phyloP scores from a whole-genome alignment of 192 early-diverging fungal species.

The Coemansia sp. region DNA sequence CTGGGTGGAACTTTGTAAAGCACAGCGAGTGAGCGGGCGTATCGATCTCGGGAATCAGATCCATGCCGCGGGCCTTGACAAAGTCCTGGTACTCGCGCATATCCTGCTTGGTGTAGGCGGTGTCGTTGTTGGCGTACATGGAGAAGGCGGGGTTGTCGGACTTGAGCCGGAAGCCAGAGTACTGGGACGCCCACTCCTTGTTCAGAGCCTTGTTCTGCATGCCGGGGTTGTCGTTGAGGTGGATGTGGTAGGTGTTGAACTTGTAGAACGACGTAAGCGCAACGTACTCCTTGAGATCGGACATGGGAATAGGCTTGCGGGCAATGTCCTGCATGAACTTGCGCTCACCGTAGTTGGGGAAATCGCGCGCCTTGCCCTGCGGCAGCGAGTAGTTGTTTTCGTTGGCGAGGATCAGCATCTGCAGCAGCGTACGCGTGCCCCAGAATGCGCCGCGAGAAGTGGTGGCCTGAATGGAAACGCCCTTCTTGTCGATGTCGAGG shows the following conservation, averaged over 20 bases:
- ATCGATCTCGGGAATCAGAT: constrained; percentile 52
- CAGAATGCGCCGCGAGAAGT: constrained; percentile 51
- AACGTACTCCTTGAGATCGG: constrained; percentile 46
- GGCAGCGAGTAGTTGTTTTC: constrained; percentile 37
- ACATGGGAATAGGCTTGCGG: constrained; percentile 48
- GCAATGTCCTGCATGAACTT: constrained; percentile 52
- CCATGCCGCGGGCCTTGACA: constrained; percentile 44
- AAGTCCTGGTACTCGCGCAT: constrained; percentile 50
- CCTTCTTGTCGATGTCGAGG: constrained; percentile 40
- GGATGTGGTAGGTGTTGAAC: constrained; percentile 52
- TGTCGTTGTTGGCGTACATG: constrained; percentile 44
- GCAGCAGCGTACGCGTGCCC: constrained; percentile 47
- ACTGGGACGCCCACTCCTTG: constrained; percentile 39
- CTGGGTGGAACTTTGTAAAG: constrained; percentile 53
- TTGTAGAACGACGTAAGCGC: constrained; percentile 52
- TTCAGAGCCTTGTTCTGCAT: constrained; percentile 29
- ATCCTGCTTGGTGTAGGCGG: constrained; percentile 45
- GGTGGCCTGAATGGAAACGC: constrained; percentile 31
- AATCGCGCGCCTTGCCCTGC: constrained; percentile 42
- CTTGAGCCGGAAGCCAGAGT: constrained; percentile 50
- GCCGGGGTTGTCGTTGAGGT: constrained; percentile 51
- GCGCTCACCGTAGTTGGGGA: constrained; percentile 50
- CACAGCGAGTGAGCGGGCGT: constrained; percentile 50
- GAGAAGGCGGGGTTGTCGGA: constrained; percentile 42
- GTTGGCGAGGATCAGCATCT: constrained; percentile 51